Evolutionary conservation across 2,329 filamentous ascomycete genomes (phyloP), one percentile per base, ranked within the genome.

Genomic region (Pestalotiopsis sp.): DNA sequence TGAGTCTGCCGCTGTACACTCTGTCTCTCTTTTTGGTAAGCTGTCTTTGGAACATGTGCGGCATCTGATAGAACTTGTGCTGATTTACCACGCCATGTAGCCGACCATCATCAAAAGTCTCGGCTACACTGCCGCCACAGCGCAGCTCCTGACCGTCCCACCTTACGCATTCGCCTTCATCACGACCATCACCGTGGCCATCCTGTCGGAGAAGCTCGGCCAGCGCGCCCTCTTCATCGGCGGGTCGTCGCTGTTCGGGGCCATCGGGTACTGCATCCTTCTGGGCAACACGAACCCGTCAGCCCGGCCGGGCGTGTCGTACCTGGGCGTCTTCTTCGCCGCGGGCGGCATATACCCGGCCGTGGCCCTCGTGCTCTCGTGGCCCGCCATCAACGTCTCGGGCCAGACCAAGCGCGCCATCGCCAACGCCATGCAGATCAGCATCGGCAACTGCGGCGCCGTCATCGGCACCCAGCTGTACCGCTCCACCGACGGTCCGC

Each of bases 401-500:
- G 90, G 90, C 0, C 90, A 92, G 78, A 92, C 90, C 0, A 93
- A 93, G 78, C 84, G 91, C 0, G 89, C 89, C 1, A 88, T 90
- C 4, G 89, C 88, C 2, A 92, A 90, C 62, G 91, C 89, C 0
- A 88, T 93, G 86, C 90, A 92, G 73, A 92, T 93, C 68, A 90
- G 87, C 11, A 90, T 93, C 65, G 91, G 91, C 0, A 93, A 92
- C 71, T 75, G 91, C 1, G 91, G 91, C 0, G 90, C 90, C 0
- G 89, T 93, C 0, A 73, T 93, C 27, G 91, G 91, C 0, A 93
- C 91, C 1, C 91, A 93, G 78, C 76, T 93, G 1, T 93, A 93
- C 76, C 83, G 91, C 2, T 82, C 84, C 0, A 81, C 84, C 1
- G 88, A 89, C 36, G 87, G 84, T 0, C 91, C 91, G 1, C 81